Conservation (phyloP, 2,329 filamentous ascomycete genomes). For the Aquanectria penicillioides region DNA sequence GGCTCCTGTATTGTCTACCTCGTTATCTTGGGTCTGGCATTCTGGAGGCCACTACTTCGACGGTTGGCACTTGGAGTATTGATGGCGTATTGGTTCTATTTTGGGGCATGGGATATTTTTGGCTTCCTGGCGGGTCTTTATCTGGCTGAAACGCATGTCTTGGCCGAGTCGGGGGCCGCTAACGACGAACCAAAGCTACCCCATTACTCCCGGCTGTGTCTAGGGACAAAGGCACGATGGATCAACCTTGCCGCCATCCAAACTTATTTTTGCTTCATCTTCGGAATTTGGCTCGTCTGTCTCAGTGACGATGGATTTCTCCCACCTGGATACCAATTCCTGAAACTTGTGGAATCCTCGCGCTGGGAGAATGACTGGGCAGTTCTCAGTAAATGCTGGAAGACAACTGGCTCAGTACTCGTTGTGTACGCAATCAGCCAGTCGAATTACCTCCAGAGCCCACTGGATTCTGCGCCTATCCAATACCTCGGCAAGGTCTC, state of each 20-base stretch:
- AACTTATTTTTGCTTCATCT: slow-evolving; percentile 8
- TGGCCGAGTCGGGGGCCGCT: not conserved
- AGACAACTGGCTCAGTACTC: slow-evolving; percentile 20
- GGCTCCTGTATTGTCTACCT: slow-evolving; percentile 25
- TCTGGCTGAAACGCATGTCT: slow-evolving; percentile 20
- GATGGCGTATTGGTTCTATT: slow-evolving; percentile 23
- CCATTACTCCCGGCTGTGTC: not conserved
- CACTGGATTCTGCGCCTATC: slow-evolving; percentile 15
- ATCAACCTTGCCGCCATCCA: slow-evolving; percentile 6
- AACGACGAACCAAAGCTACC: slow-evolving; percentile 12
- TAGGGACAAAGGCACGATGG: not conserved
- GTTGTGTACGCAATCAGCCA: slow-evolving; percentile 24
- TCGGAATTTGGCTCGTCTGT: slow-evolving; percentile 22
- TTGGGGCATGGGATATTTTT: slow-evolving; percentile 19
- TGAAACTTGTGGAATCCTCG: slow-evolving; percentile 11
- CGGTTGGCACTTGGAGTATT: slow-evolving; percentile 15
- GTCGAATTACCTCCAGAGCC: slow-evolving; percentile 11
- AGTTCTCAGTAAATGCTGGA: slow-evolving; percentile 21
- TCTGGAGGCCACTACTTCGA: slow-evolving; percentile 15
- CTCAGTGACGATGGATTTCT: slow-evolving; percentile 20
- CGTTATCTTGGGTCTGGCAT: slow-evolving; percentile 11
- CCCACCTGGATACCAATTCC: slow-evolving; percentile 20
- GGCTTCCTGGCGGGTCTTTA: slow-evolving; percentile 22
- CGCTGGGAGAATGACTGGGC: slow-evolving; percentile 22
- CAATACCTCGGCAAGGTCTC: slow-evolving; percentile 24